Conservation (phyloP, 2,329 filamentous ascomycete genomes). For the Arthrobotrys conoides region DNA sequence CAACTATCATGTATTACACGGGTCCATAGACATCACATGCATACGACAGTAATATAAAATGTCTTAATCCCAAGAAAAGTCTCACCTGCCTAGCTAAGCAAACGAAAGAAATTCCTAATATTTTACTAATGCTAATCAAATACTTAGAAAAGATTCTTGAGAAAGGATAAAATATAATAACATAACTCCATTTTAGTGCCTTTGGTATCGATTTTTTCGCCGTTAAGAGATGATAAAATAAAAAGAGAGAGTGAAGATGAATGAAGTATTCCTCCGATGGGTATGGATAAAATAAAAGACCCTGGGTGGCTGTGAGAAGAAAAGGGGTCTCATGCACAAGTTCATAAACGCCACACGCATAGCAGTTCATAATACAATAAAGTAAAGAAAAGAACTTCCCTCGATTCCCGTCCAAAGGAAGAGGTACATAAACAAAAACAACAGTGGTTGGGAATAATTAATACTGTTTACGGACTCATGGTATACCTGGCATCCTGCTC, state of each 20-base stretch:
- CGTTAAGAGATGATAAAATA: neutral
- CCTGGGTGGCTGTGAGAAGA: neutral
- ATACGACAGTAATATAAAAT: too few species aligned
- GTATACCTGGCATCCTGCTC: constrained; percentile 49
- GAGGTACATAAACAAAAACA: constrained; percentile 18
- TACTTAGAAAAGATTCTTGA: too few species aligned
- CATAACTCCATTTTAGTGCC: constrained; percentile 27
- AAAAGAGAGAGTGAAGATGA: neutral
- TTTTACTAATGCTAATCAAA: too few species aligned
- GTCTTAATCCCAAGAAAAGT: too few species aligned
- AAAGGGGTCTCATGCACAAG: neutral
- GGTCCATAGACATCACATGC: too few species aligned
- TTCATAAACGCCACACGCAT: constrained; percentile 40
- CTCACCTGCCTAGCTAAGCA: too few species aligned
- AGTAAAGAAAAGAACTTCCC: constrained; percentile 9
- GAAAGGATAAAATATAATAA: neutral
- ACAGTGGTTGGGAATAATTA: neutral
- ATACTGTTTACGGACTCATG: constrained; percentile 53
- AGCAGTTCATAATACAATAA: constrained; percentile 42
- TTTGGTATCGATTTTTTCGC: constrained; percentile 31
- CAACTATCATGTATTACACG: too few species aligned
- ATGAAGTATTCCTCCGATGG: neutral
- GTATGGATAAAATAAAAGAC: neutral
- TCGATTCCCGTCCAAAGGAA: constrained; percentile 34
- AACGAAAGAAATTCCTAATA: too few species aligned